Base-by-base conservation (phyloP, 225 moss, liverwort and hornwort genomes). In the Physcomitrellopsis africana region DNA sequence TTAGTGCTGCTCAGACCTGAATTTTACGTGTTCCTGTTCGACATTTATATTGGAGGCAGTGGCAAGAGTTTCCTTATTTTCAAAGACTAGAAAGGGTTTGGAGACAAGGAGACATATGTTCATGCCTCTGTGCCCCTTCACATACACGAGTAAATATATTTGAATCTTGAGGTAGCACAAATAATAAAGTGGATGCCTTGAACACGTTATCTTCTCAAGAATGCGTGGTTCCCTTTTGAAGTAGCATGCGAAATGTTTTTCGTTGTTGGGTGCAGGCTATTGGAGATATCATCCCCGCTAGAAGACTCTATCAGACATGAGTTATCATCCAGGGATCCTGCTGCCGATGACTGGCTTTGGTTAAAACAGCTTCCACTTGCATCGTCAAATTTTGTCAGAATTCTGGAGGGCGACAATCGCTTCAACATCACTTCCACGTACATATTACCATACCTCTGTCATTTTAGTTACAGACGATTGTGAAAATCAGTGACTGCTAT, bases 271-370 rank as follows among this genome's bases (percentile, higher is more conserved):
- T 81, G 79, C 81, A 89, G 88, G 76, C 51, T 89, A 16, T 64
- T 86, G 76, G 74, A 76, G 43, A 44, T 85, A 51, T 73, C 83
- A 59, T 78, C 86, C 51, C 89, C 89, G 63, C 63, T 89, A 64
- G 85, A 86, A 76, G 89, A 89, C 51, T 89, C 89, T 72, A 86
- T 86, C 13, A 82, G 84, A 69, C 89, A 86, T 54, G 86, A 89
- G 67, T 65, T 89, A 65, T 86, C 86, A 60, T 77, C 82, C 12
- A 89, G 86, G 69, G 89, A 89, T 74, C 89, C 86, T 53, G 83
- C 86, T 72, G 89, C 89, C 32, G 84, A 89, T 60, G 86, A 86
- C 67, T 89, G 84, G 84, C 80, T 89, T 63, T 89, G 89, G 89
- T 77, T 73, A 58, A 68, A 84, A 63, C 84, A 84, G 57, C 86